Evolutionary conservation across 768 basidiomycete genomes (phyloP).

Genomic region (Termitomyces sp.): DNA sequence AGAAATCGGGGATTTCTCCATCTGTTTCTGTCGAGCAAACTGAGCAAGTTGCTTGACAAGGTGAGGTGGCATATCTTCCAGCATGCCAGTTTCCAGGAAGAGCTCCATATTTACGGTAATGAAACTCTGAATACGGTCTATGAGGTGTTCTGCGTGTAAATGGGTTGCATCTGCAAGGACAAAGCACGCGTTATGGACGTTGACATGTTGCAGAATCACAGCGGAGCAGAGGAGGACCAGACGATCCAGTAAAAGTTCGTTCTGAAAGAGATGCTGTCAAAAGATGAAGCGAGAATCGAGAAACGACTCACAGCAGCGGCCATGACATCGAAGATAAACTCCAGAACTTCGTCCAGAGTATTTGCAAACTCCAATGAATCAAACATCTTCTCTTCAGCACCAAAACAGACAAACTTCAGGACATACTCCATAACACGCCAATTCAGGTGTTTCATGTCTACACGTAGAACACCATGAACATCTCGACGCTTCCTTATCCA

Average conservation of each 20-base stretch:
- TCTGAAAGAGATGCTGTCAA: slow-evolving; percentile 40
- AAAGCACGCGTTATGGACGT: slow-evolving; percentile 73
- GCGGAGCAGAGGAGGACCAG: slow-evolving; percentile 82
- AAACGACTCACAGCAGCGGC: slow-evolving; percentile 67
- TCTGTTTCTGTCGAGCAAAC: slow-evolving; percentile 59
- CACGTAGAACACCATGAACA: slow-evolving; percentile 47
- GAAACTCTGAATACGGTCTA: slow-evolving; percentile 72
- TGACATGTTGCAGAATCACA: slow-evolving; percentile 65
- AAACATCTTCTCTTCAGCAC: slow-evolving; percentile 66
- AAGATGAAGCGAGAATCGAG: not conserved
- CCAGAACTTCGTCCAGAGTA: slow-evolving; percentile 72
- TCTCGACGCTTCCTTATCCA: slow-evolving; percentile 75
- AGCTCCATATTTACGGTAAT: slow-evolving; percentile 84
- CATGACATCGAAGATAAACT: slow-evolving; percentile 86
- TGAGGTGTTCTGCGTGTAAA: slow-evolving; percentile 68
- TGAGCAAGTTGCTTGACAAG: slow-evolving; percentile 67
- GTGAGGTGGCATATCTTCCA: slow-evolving; percentile 70
- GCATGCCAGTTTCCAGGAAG: slow-evolving; percentile 74
- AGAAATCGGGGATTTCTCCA: slow-evolving; percentile 61
- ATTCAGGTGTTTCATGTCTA: slow-evolving; percentile 70
- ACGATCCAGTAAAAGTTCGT: slow-evolving; percentile 85
- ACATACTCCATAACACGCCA: slow-evolving; percentile 79
- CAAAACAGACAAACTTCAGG: slow-evolving; percentile 75
- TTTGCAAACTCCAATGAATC: slow-evolving; percentile 62
- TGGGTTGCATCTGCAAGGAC: slow-evolving; percentile 81